phyloP scores from a whole-genome alignment of 108 stramenopile species.

The Pseudonitzschia delicatissima region DNA sequence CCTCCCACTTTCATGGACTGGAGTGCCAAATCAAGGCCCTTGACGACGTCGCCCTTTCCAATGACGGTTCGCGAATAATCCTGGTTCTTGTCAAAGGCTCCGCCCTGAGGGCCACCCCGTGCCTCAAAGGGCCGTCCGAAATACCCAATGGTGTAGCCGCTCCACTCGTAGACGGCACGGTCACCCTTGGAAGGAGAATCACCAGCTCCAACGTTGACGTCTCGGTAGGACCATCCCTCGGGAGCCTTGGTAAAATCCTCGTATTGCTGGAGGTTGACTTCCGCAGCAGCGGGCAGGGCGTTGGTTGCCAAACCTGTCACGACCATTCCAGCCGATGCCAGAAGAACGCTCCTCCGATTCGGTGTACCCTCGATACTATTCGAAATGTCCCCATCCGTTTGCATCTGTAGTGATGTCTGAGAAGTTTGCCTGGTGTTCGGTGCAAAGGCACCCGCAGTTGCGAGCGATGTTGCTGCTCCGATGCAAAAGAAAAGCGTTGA shows the following conservation, averaged over 20 bases:
- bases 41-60: conserved; percentile 63
- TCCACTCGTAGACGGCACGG: conserved; percentile 94
- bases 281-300: background rate
- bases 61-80: conserved; percentile 79
- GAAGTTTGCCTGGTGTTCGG: too few relatives aligned
- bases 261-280: conserved; percentile 58
- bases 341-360: background rate
- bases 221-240: conserved; percentile 72
- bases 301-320: background rate
- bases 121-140: conserved; percentile 91
- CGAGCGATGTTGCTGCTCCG: too few relatives aligned
- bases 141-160: conserved; percentile 94
- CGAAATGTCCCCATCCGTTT: too few relatives aligned
- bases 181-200: conserved; percentile 50
- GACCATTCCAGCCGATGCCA: background rate
- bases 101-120: conserved; percentile 76
- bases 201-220: conserved; percentile 59
- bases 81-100: conserved; percentile 90
- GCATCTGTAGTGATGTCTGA: too few relatives aligned
- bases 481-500: too few relatives aligned
- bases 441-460: too few relatives aligned
- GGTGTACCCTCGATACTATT: too few relatives aligned
- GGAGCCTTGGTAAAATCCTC: conserved; percentile 53
- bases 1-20: conserved; percentile 78
- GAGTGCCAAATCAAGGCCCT: conserved; percentile 78